phyloP scores from a whole-genome alignment of 2,329 filamentous ascomycete genomes.

The Talaromyces verruculosus region DNA sequence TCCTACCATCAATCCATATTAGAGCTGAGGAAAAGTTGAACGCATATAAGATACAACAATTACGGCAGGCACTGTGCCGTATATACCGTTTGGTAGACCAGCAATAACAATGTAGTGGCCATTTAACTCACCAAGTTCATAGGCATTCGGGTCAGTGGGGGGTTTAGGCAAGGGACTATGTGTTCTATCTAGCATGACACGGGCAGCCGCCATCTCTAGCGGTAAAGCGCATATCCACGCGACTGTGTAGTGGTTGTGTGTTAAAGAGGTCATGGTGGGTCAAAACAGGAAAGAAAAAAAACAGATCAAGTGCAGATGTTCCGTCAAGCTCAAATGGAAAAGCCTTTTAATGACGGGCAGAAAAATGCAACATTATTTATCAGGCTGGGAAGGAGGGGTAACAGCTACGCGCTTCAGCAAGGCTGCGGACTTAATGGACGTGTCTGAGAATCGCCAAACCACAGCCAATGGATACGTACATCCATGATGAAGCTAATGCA shows the following conservation, averaged over 20 bases:
- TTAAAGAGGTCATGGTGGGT: not conserved
- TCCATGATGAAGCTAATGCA: no score
- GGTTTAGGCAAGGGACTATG: slow-evolving; percentile 11
- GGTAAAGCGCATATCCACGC: slow-evolving; percentile 17
- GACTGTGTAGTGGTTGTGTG: slow-evolving; percentile 19
- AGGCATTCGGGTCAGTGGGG: not conserved
- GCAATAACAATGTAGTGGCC: not conserved
- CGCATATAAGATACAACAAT: not conserved
- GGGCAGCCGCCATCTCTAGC: slow-evolving; percentile 16
- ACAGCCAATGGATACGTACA: no score
- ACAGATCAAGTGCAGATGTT: no score
- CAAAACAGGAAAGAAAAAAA: no score
- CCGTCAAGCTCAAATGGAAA: not conserved
- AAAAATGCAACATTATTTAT: no score
- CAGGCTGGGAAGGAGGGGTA: no score
- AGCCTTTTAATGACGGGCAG: not conserved
- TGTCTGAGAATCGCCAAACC: no score
- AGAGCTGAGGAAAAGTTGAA: slow-evolving; percentile 2
- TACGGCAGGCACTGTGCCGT: not conserved
- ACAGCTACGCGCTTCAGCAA: not conserved
- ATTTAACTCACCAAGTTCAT: not conserved
- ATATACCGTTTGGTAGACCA: not conserved
- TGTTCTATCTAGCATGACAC: slow-evolving; percentile 18
- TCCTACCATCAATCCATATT: slow-evolving; percentile 23
- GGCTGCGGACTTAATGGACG: not conserved